Evolutionary conservation across 2,329 filamentous ascomycete species (phyloP).

Genomic region (Nothophaeocryptopus gaeumannii): DNA sequence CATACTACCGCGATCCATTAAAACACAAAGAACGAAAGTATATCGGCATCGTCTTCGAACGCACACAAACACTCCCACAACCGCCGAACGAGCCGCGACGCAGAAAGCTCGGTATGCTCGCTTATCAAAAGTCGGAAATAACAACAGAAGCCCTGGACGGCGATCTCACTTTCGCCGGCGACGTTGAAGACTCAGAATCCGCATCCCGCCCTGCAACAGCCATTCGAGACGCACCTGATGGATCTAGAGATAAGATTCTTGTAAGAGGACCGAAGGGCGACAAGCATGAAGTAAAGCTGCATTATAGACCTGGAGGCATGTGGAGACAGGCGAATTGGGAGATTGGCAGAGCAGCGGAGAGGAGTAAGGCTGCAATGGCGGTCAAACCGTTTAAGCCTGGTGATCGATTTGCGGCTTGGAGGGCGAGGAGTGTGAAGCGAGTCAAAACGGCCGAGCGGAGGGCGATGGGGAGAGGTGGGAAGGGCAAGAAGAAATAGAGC

Average conservation of each 20-base stretch:
- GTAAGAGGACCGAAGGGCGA: conserved; percentile 35
- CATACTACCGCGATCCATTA: conserved; percentile 88
- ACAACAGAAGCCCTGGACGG: conserved; percentile 8
- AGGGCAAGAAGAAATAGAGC: conserved; percentile 24
- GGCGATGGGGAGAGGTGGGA: conserved; percentile 48
- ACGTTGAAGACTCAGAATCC: conserved; percentile 16
- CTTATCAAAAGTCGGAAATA: conserved; percentile 39
- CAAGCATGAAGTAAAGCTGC: conserved; percentile 36
- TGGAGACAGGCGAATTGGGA: conserved; percentile 65
- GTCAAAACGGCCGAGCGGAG: conserved; percentile 54
- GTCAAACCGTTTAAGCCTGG: conserved; percentile 56
- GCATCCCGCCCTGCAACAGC: conserved; percentile 21
- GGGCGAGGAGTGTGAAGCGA: conserved; percentile 54
- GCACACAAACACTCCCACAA: conserved; percentile 74
- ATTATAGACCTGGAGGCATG: conserved; percentile 58
- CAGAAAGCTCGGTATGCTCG: conserved; percentile 72
- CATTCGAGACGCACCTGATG: conserved; percentile 22
- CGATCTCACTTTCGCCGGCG: conserved; percentile 17
- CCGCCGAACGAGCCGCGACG: conserved; percentile 69
- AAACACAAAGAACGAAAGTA: conserved; percentile 84
- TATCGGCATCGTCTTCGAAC: conserved; percentile 88
- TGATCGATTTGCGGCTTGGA: conserved; percentile 64
- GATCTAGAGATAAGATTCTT: conserved; percentile 22
- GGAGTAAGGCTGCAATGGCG: conserved; percentile 50
- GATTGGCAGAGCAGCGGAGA: conserved; percentile 63